Percentiles rank a stretch among this genome's conserved stretches.
phyloP scores from a whole-genome alignment of 202 grass and related monocot genomes.

The Eragrostis tef region DNA sequence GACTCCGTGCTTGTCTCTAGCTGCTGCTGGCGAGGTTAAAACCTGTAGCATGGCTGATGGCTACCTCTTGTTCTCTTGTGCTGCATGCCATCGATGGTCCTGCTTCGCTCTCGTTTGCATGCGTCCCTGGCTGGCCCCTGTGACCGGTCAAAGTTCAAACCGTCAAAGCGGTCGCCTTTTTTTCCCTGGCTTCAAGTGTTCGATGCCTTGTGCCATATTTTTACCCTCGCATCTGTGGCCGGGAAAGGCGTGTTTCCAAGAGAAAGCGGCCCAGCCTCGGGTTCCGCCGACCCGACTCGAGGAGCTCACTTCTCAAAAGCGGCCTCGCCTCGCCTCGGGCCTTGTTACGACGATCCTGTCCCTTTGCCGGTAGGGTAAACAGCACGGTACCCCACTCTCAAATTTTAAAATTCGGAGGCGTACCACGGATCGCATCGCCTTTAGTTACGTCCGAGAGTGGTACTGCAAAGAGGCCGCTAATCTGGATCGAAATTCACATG shows the following conservation, averaged over 20 bases:
- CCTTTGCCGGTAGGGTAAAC: conserved; percentile 47
- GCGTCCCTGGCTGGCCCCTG: not conserved
- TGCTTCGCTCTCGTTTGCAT: not conserved
- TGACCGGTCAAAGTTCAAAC: conserved; percentile 54
- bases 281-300: conserved; percentile 1
- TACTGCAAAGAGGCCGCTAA: not conserved
- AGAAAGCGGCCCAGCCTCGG: conserved; percentile 56
- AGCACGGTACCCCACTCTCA: conserved; percentile 37
- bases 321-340: conserved; percentile 18
- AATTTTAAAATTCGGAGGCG: not conserved
- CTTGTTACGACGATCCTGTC: conserved; percentile 44
- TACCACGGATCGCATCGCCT: not conserved
- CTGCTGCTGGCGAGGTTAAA: not conserved
- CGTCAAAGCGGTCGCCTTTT: not conserved
- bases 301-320: not conserved
- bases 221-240: conserved; percentile 12
- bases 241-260: conserved; percentile 59
- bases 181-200: not conserved
- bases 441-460: not conserved
- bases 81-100: not conserved
- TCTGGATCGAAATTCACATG: conserved; percentile 16
- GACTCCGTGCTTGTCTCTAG: not conserved
- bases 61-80: not conserved
- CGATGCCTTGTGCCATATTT: conserved; percentile 6
- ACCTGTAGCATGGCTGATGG: not conserved